phyloP scores from a whole-genome alignment of 495 filamentous ascomycete species.

The Geopyxis carbonaria region DNA sequence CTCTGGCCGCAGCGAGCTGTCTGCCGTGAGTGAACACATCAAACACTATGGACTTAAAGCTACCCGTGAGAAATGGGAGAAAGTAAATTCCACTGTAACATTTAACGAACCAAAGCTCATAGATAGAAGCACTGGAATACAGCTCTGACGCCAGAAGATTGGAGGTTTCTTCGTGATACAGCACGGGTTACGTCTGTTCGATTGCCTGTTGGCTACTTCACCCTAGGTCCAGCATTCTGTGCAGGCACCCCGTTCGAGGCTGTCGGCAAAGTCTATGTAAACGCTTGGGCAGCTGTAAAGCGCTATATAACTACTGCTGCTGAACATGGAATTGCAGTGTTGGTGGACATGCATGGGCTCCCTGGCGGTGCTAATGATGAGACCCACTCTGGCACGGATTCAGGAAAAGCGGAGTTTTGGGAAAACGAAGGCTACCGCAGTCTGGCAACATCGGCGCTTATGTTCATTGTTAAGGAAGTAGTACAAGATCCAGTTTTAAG shows the following conservation, averaged over 20 bases:
- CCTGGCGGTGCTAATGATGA: slow-evolving; percentile 37
- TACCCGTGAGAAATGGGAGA: slow-evolving; percentile 34
- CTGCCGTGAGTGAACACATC: slow-evolving; percentile 30
- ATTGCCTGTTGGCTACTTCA: slow-evolving; percentile 40
- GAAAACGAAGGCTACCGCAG: slow-evolving; percentile 23
- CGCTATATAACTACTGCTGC: slow-evolving; percentile 28
- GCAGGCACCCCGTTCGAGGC: slow-evolving; percentile 33
- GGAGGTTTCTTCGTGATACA: slow-evolving; percentile 30
- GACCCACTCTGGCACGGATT: slow-evolving; percentile 34
- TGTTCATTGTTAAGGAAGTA: slow-evolving; percentile 32
- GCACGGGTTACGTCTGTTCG: slow-evolving; percentile 36
- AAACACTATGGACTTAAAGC: slow-evolving; percentile 29
- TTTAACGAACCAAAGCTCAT: neutral
- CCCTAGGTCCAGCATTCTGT: slow-evolving; percentile 33
- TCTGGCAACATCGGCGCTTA: slow-evolving; percentile 27
- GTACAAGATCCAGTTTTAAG: slow-evolving; percentile 17
- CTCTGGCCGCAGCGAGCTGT: slow-evolving; percentile 30
- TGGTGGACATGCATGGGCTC: slow-evolving; percentile 39
- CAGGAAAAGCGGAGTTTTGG: slow-evolving; percentile 31
- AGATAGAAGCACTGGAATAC: slow-evolving; percentile 28
- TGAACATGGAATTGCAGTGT: slow-evolving; percentile 32
- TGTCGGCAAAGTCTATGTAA: slow-evolving; percentile 29
- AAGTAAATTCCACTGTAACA: neutral
- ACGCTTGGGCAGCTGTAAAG: slow-evolving; percentile 33
- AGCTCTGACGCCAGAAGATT: slow-evolving; percentile 31